Evolutionary conservation across 2,329 filamentous ascomycete species (phyloP), one percentile per base, ranked within the genome.

Genomic region (Capronia coronata): DNA sequence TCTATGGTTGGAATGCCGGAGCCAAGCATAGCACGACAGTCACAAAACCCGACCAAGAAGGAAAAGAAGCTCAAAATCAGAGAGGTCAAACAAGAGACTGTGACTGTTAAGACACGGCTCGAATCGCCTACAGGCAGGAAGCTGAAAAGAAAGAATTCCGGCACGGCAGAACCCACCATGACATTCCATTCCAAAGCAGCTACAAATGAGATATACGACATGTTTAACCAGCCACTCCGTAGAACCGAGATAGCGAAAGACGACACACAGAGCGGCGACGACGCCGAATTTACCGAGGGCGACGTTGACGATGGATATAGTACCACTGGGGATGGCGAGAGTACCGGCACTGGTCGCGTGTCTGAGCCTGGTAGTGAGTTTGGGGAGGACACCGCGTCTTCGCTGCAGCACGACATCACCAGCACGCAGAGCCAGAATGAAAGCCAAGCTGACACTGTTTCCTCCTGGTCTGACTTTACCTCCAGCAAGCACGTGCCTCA

Each of bases 151-250:
- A 93, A 86, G 65, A 83, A 82, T 44, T 76, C 75, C 9, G 70
- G 75, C 29, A 40, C 48, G 10, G 42, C 49, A 3, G 91, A 97
- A 67, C 87, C 90, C n/a, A 98, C 93, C 1, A 96, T 98, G 90
- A 98, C 93, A 0, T 80, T 98, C 58, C 89, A 97, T 64, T 98
- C 93, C 10, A 87, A 81, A 61, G 91, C 93, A 57, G 93, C 93
- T 3, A 96, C 91, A 55, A 90, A 97, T 60, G 93, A 98, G 60
- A 96, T 98, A 45, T 97, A 97, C 62, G 89, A 89, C 50, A 87
- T 98, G 41, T 98, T 97, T 70, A 97, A 93, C 62, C 86, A 93
- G 50, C 91, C 93, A 1, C 67, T 91, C 29, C 76, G 77, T 54
- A 66, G 71, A 48, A 61, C 58, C 27, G 67, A 68, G 14, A 65